Base-by-base conservation (phyloP, 768 basidiomycete species). In the Trametopsis cervina region DNA sequence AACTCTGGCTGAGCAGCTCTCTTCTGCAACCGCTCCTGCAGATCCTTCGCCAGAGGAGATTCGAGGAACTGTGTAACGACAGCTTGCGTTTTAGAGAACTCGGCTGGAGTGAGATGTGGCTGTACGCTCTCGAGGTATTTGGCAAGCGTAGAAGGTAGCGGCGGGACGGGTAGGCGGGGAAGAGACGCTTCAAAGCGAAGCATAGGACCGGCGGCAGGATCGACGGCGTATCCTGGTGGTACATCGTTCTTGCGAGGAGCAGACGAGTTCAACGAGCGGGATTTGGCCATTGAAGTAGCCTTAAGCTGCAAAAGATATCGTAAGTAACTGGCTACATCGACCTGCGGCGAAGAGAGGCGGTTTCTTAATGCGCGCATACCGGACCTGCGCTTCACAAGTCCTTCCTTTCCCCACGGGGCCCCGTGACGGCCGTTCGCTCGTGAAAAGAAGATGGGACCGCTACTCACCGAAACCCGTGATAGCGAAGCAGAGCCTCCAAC, bases 71-170 rank as follows among this genome's bases (percentile, higher is more conserved):
- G 68, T 2, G 78, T 67, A 1, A 90, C 87, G 12, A 72, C 69
- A 0, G 69, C 52, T 51, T 77, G 69, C 12, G 89, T 87, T 29
- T 69, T 70, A 12, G 72, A 62, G 58, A 78, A 85, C 51, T 83
- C 82, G 5, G 71, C 69, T 1, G 79, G 67, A 0, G 85, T 75
- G 29, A 93, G 74, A 51, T 86, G 83, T 0, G 95, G 93, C 37
- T 76, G 71, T 17, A 93, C 81, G 3, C 83, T 78, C 54, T 92
- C 86, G 56, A 96, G 81, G 70, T 98, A 98, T 62, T 95, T 95
- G 48, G 78, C 65, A 25, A 87, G 72, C 0, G 95, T 97, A 1
- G 89, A 88, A 7, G 78, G 66, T 36, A 98, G 77, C 1, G 86
- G 66, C 0, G 95, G 94, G 0, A 98, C 83, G 18, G 95, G 94